Percentiles rank a stretch among this genome's conserved stretches.
These are phyloP conservation scores for Cryptococcus sp. DNA, from an alignment of 1,284 basidiomycete genomes.

Conservation along the genomic window DNA sequence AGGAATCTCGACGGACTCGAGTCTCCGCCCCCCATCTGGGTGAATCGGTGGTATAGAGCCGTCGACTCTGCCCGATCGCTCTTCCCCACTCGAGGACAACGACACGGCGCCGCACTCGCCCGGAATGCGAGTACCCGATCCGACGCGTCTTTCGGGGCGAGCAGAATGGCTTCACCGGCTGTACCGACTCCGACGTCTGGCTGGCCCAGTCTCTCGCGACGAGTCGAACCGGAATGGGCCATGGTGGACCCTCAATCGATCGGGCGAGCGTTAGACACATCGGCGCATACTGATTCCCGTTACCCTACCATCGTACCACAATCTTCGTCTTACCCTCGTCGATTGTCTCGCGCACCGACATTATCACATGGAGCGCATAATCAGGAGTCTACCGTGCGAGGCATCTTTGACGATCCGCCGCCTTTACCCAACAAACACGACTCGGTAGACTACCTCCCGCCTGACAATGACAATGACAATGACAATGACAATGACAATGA, in stretches of 20 bases:
- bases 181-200: slow-evolving; percentile 3
- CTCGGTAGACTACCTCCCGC: slow-evolving; percentile 17
- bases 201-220: background rate
- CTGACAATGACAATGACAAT: background rate
- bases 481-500: background rate
- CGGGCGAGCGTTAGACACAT: slow-evolving; percentile 13
- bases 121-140: slow-evolving; percentile 19
- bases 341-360: slow-evolving; percentile 24
- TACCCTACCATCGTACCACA: slow-evolving; percentile 7
- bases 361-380: slow-evolving; percentile 10
- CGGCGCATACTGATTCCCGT: slow-evolving; percentile 5
- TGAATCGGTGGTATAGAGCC: slow-evolving; percentile 25
- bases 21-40: slow-evolving; percentile 28
- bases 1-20: slow-evolving; percentile 4
- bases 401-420: slow-evolving; percentile 12
- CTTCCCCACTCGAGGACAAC: slow-evolving; percentile 25
- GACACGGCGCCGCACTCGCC: slow-evolving; percentile 19
- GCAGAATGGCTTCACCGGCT: slow-evolving; percentile 5
- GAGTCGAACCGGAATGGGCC: slow-evolving; percentile 7
- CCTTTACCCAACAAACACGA: slow-evolving; percentile 9
- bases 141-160: slow-evolving; percentile 24
- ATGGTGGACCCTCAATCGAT: slow-evolving; percentile 17
- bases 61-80: slow-evolving; percentile 16
- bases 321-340: slow-evolving; percentile 17
- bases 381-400: background rate